These are phyloP conservation scores for Paraconiothyrium sp. DNA, from an alignment of 2,329 filamentous ascomycete species.

Conservation along the genomic window DNA sequence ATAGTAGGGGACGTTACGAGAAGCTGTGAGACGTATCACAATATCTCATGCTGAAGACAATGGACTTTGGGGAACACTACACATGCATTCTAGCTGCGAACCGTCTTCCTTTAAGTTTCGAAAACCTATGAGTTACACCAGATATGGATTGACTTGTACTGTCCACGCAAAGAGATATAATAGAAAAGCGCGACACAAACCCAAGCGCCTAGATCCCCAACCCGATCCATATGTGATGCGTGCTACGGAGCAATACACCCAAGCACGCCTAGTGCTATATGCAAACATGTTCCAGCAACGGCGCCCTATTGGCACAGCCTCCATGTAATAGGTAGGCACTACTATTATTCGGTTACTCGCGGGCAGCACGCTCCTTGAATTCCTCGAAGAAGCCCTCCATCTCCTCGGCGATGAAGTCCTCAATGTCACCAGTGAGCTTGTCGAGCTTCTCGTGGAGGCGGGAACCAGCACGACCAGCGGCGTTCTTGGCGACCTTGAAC, in stretches of 20 bases:
- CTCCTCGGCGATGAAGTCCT: constrained; percentile 60
- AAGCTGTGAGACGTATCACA: neutral
- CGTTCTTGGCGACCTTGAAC: constrained; percentile 47
- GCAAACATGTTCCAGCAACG: constrained; percentile 19
- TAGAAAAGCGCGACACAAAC: constrained; percentile 20
- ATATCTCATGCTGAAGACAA: neutral
- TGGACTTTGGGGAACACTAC: neutral
- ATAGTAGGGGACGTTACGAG: neutral
- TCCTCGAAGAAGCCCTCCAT: constrained; percentile 66
- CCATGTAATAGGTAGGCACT: neutral
- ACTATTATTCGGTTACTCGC: constrained; percentile 36
- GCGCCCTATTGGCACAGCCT: neutral
- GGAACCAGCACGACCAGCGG: constrained; percentile 53
- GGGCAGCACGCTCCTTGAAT: constrained; percentile 48
- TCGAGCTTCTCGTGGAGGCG: constrained; percentile 59
- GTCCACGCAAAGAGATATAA: constrained; percentile 17
- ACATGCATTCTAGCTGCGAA: constrained; percentile 13
- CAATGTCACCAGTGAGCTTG: constrained; percentile 55
- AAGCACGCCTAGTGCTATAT: constrained; percentile 21
- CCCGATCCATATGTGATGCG: constrained; percentile 17
- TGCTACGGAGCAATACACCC: constrained; percentile 19
- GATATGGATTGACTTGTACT: constrained; percentile 18
- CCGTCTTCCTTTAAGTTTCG: constrained; percentile 9
- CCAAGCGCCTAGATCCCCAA: constrained; percentile 22
- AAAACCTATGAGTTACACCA: constrained; percentile 16